These are phyloP conservation scores for Bruguiera gymnorhiza DNA, from an alignment of 345 rosid species.

Conservation along the genomic window DNA sequence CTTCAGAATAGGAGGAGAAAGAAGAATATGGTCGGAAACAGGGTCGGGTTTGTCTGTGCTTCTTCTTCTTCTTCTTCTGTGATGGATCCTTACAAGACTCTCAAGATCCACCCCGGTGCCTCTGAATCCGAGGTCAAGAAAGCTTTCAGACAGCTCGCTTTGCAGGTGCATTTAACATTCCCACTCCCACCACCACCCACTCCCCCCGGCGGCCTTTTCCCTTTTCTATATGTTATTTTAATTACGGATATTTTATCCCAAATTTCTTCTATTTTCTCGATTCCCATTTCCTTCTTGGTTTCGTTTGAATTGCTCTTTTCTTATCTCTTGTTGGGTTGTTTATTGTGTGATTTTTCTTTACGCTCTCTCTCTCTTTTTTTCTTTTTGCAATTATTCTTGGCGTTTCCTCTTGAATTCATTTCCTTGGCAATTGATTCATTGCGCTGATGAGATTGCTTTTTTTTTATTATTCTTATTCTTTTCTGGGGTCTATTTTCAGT, in stretches of 20 bases:
- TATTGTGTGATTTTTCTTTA: too few species aligned
- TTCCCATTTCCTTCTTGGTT: too few species aligned
- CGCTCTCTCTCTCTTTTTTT: too few species aligned
- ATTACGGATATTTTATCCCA: neutral
- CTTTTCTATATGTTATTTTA: neutral
- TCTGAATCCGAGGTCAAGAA: conserved; percentile 83
- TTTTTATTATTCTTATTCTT: neutral
- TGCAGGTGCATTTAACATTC: conserved; percentile 43
- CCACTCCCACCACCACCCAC: neutral
- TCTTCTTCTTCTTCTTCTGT: conserved; percentile 40
- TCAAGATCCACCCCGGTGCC: conserved; percentile 68
- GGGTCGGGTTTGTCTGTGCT: conserved; percentile 29
- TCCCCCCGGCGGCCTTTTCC: neutral
- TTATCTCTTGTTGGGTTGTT: neutral
- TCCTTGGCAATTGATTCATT: too few species aligned
- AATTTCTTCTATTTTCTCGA: too few species aligned
- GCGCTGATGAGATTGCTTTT: neutral
- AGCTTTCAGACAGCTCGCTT: conserved; percentile 80
- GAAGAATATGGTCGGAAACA: conserved; percentile 26
- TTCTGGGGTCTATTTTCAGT: conserved; percentile 37
- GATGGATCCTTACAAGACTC: conserved; percentile 64
- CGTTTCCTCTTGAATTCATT: too few species aligned
- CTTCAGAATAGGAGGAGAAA: conserved; percentile 33
- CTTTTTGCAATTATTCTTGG: too few species aligned
- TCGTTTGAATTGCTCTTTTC: neutral